phyloP scores from a whole-genome alignment of 805 yeast genomes.

The Jamesozyma jinghongensis region DNA sequence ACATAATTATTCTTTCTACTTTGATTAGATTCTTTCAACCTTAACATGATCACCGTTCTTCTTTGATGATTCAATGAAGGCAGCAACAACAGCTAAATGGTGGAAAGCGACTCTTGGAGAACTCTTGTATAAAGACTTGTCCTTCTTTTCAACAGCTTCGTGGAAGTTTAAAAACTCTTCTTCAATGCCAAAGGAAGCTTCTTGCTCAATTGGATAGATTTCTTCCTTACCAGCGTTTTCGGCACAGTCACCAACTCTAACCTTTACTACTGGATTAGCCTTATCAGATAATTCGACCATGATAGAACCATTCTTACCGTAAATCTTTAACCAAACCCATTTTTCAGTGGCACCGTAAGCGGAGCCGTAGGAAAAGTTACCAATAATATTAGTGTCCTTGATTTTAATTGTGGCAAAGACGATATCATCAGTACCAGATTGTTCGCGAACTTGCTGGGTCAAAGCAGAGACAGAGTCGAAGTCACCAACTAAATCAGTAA shows the following conservation, averaged over 20 bases:
- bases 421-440: conserved; percentile 76
- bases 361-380: conserved; percentile 81
- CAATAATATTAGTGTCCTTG: conserved; percentile 54
- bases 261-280: conserved; percentile 32
- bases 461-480: conserved; percentile 64
- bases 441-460: conserved; percentile 66
- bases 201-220: conserved; percentile 33
- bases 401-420: conserved; percentile 60
- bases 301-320: conserved; percentile 73
- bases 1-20: too few relatives aligned
- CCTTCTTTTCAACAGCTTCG: conserved; percentile 53
- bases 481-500: conserved; percentile 73
- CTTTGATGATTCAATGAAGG: conserved; percentile 63
- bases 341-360: conserved; percentile 78
- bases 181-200: conserved; percentile 45
- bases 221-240: conserved; percentile 21
- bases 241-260: conserved; percentile 25
- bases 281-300: conserved; percentile 50
- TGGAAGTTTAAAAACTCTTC: conserved; percentile 47
- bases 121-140: conserved; percentile 46
- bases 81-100: conserved; percentile 85
- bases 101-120: conserved; percentile 82
- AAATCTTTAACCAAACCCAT: conserved; percentile 54
- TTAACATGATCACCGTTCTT: conserved; percentile 42
- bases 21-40: conserved; percentile 29